A percentile compares a stretch with the other conserved stretches of the same genome.
phyloP scores from a whole-genome alignment of 176 grass and related monocot genomes.

The Hyparrhenia diplandra region DNA sequence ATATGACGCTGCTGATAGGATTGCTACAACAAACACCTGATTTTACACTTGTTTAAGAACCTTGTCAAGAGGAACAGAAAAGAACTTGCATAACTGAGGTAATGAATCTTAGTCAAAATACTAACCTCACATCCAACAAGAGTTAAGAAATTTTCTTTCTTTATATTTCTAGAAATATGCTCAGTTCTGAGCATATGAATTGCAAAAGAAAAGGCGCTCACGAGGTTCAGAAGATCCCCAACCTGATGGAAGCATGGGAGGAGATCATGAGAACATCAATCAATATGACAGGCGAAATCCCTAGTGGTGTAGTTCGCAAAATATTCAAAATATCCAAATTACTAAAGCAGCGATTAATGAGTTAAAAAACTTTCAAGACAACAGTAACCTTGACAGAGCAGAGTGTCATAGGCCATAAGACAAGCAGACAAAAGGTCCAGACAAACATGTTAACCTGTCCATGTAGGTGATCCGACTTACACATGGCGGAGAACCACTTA shows the following conservation, averaged over 20 bases:
- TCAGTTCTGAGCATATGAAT: conserved; percentile 60
- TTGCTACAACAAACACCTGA: conserved; percentile 47
- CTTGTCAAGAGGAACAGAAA: neutral
- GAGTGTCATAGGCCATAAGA: neutral
- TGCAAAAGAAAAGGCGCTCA: conserved; percentile 47
- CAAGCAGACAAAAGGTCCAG: neutral
- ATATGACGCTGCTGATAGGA: conserved; percentile 28
- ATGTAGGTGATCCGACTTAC: conserved; percentile 43
- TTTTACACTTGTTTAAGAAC: conserved; percentile 18
- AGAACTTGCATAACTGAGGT: neutral
- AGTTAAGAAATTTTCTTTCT: conserved; percentile 34
- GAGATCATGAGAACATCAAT: neutral
- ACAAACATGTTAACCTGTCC: conserved; percentile 23
- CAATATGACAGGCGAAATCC: neutral
- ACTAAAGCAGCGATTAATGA: neutral
- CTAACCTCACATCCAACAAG: conserved; percentile 57
- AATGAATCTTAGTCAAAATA: neutral
- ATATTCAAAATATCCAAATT: neutral
- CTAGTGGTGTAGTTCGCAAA: neutral
- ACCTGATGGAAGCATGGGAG: conserved; percentile 21
- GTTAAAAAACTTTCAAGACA: neutral
- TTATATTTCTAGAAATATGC: conserved; percentile 41
- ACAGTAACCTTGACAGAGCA: neutral
- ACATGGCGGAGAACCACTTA: conserved; percentile 53
- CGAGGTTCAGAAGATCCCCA: conserved; percentile 45